A percentile compares a stretch with the other conserved stretches of the same genome.
Evolutionary conservation across 257 asterid species (phyloP).

Genomic region (Solanum bulbocastanum): DNA sequence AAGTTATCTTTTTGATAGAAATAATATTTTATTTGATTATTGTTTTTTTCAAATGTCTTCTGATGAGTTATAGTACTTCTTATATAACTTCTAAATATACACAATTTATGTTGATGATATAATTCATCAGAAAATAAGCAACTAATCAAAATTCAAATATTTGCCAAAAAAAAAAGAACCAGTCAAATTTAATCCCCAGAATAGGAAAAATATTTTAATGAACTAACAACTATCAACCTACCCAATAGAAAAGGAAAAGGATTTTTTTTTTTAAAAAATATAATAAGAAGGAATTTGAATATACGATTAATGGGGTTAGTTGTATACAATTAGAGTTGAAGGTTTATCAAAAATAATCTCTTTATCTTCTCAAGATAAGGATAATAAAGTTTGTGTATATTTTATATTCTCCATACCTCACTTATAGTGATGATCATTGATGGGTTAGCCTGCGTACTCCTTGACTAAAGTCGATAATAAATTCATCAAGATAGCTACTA

Average conservation of each 20-base stretch:
- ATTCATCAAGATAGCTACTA: neutral
- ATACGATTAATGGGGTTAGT: neutral
- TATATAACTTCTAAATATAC: no score
- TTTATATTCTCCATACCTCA: neutral
- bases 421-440: neutral
- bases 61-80: no score
- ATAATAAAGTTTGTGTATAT: neutral
- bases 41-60: no score
- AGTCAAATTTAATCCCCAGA: no score
- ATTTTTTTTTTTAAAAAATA: neutral
- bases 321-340: neutral
- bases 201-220: no score
- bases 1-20: no score
- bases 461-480: neutral
- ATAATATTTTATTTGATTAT: no score
- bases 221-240: neutral
- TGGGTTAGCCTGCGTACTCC: neutral
- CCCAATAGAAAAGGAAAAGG: neutral
- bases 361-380: neutral
- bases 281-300: neutral
- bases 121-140: no score
- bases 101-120: no score
- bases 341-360: neutral
- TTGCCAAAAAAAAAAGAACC: no score
- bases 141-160: no score